Base-by-base conservation (phyloP, 768 basidiomycete genomes). In the Cyathus striatus region DNA sequence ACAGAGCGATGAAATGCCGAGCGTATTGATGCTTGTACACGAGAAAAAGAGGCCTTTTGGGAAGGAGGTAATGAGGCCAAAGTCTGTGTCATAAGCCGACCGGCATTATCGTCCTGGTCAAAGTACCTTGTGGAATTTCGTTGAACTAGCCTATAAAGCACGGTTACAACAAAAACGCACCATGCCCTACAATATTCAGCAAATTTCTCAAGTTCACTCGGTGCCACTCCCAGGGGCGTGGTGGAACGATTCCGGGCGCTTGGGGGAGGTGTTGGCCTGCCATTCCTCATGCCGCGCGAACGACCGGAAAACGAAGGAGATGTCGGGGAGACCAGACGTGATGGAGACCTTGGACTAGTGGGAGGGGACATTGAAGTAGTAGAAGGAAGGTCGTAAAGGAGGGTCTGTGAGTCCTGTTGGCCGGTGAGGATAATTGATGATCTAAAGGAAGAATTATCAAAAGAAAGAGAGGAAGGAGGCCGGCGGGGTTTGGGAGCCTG, bases 31-130 rank as follows among this genome's bases (percentile, higher is more conserved):
- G 90, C 85, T 59, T 95, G 92, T 16, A 94, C 63, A 45, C 88
- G 81, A 17, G 89, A 85, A 60, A 86, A 95, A 1, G 88, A 84
- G 6, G 91, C 89, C 44, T 88, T 83, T 51, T 94, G 90, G 1
- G 87, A 82, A 2, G 90, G 78, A 5, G 86, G 85, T 3, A 92
- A 73, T 24, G 81, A 83, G 35, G 88, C 75, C 36, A 95, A 69
- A 3, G 82, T 90, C 50, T 89, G 83, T 12, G 87, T 86, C 82
- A 95, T 91, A 47, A 75, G 67, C 38, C 79, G 79, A 21, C 88
- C 85, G 16, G 90, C 75, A 50, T 79, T 73, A 53, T 87, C 82
- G 56, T 90, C 84, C 61, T 91, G 90, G 48, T 79, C 69, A 61
- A 80, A 91, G 62, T 90, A 92, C 90, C 89, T 91, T 52, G 50